Evolutionary conservation across 2,329 filamentous ascomycete genomes (phyloP), one percentile per base, ranked within the genome.

Genomic region (Falciphora oryzae): DNA sequence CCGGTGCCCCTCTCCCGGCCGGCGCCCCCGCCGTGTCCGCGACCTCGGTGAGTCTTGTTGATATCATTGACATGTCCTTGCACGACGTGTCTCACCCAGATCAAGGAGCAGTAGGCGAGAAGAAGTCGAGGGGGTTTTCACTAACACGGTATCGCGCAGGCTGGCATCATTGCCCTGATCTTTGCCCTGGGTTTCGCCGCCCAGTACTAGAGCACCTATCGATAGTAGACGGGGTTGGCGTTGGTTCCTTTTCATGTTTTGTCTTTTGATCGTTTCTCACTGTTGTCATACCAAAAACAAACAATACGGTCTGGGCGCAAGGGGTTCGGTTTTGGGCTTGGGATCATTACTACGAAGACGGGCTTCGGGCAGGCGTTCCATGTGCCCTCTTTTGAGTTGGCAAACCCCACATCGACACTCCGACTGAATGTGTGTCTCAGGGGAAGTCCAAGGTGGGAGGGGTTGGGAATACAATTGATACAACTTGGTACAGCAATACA

Each of bases 151-250:
- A 28, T 18, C 16, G 25, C 27, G 14, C 14, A 64, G 63, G 44
- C 63, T 64, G 58, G 58, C 8, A 14, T 61, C 28, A 38, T 64
- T 14, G 63, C 58, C 22, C 14, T 60, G 16, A 10, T 64, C 6
- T n/a, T 60, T 4, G 63, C 63, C 3, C 10, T 64, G 16, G 63
- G 50, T n/a, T 18, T 64, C 31, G 59, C 44, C n/a, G 29, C 29
- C 25, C 63, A 61, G 59, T 64, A 61, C 58, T 62, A 62, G 27
- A n/a, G 11, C 60, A 35, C 59, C 27, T 56, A 22, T n/a, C 25
- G 44, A n/a, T 3, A 18, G 38, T 29, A 22, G 27, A 18, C 16
- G 25, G 38, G 59, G 22, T 6, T n/a, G 60, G 60, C 35, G 35
- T 28, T 62, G 35, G 35, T n/a, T 29, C 27, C 22, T 62, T 53